Percentiles rank a stretch among this genome's conserved stretches.
These are phyloP conservation scores for Curvularia hawaiiensis DNA, from an alignment of 2,329 filamentous ascomycete species.

Conservation along the genomic window DNA sequence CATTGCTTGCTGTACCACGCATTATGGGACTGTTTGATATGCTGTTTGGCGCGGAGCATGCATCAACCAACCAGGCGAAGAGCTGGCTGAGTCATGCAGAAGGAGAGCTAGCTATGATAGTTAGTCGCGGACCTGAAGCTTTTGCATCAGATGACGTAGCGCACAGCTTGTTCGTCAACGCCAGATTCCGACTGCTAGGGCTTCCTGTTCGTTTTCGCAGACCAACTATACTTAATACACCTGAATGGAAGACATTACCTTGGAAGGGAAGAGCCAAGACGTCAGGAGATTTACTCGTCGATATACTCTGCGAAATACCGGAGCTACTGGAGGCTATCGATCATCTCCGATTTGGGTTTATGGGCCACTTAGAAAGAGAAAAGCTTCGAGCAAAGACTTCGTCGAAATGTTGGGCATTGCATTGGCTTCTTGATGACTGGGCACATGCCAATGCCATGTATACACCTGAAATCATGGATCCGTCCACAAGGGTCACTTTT, in stretches of 20 bases:
- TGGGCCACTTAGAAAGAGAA: slow-evolving; percentile 8
- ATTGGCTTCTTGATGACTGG: slow-evolving; percentile 31
- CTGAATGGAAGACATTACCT: slow-evolving; percentile 45
- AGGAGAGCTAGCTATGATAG: slow-evolving; percentile 33
- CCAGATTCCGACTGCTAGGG: slow-evolving; percentile 29
- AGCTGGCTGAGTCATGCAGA: slow-evolving; percentile 39
- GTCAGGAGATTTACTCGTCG: slow-evolving; percentile 42
- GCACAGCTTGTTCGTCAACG: slow-evolving; percentile 32
- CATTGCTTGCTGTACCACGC: slow-evolving; percentile 35
- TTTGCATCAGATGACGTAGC: slow-evolving; percentile 22
- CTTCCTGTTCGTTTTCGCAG: slow-evolving; percentile 45
- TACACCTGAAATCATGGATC: slow-evolving; percentile 14
- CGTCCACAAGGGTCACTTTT: slow-evolving; percentile 21
- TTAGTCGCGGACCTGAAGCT: slow-evolving; percentile 25
- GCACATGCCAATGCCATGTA: slow-evolving; percentile 21
- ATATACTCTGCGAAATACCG: slow-evolving; percentile 41
- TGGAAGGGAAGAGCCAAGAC: slow-evolving; percentile 42
- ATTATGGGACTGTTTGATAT: slow-evolving; percentile 35
- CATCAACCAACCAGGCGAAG: slow-evolving; percentile 26
- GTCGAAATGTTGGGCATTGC: slow-evolving; percentile 27
- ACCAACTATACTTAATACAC: slow-evolving; percentile 35
- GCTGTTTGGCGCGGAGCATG: slow-evolving; percentile 33
- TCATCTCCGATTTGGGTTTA: slow-evolving; percentile 9
- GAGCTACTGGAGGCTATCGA: slow-evolving; percentile 41
- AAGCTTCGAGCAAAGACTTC: slow-evolving; percentile 12